These are phyloP conservation scores for Claviceps sp. DNA, from an alignment of 2,329 filamentous ascomycete species.

Conservation along the genomic window DNA sequence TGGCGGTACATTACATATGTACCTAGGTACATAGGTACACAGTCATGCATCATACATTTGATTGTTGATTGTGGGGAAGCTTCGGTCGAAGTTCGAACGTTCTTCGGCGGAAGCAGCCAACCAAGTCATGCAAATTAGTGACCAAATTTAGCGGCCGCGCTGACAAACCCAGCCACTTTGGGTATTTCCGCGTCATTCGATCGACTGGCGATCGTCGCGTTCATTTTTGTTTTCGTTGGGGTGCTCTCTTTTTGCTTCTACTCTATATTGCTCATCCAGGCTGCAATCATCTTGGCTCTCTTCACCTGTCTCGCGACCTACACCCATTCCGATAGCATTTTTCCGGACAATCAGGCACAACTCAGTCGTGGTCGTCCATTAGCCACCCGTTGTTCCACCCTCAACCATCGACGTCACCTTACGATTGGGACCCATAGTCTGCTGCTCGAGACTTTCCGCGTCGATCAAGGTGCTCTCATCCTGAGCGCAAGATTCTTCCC, in stretches of 20 bases:
- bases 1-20: too few species aligned
- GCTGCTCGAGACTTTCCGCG: not conserved
- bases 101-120: not conserved
- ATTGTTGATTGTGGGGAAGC: not conserved
- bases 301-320: not conserved
- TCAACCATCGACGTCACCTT: conserved; percentile 1
- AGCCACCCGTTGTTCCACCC: not conserved
- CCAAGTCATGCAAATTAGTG: not conserved
- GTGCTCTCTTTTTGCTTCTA: not conserved
- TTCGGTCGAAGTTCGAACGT: not conserved
- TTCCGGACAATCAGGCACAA: not conserved
- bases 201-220: not conserved
- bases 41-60: not conserved
- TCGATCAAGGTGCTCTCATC: not conserved
- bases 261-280: not conserved
- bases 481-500: conserved; percentile 1
- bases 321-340: not conserved
- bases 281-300: not conserved
- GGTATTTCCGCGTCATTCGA: not conserved
- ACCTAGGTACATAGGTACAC: too few species aligned
- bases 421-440: conserved; percentile 1
- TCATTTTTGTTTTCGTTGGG: not conserved
- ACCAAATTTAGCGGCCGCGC: conserved; percentile 5
- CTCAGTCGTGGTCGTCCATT: not conserved
- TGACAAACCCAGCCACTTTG: conserved; percentile 5